Conservation (phyloP, 1,139 yeast genomes). For the Geotrichum bryndzae region DNA sequence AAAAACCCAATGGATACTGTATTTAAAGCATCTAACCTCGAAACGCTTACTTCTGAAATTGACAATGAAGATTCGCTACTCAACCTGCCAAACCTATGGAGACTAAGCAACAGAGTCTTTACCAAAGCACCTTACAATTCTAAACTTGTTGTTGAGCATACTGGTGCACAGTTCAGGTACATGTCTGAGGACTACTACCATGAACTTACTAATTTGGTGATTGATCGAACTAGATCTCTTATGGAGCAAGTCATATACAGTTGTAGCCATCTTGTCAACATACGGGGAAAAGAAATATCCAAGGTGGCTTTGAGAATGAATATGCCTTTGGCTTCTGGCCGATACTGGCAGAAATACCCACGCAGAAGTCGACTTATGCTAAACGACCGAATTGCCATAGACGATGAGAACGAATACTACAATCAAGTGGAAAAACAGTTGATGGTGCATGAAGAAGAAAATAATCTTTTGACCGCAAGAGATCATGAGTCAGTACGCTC, state of each 20-base stretch:
- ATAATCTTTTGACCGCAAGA: not conserved
- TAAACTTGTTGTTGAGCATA: slow-evolving; percentile 5
- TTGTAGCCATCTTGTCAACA: not conserved
- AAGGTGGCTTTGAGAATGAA: not conserved
- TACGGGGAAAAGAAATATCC: not conserved
- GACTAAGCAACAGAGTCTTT: slow-evolving; percentile 13
- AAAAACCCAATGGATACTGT: not conserved
- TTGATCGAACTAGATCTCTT: not conserved
- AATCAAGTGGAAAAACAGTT: not conserved
- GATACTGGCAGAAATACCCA: slow-evolving; percentile 12
- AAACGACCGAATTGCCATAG: slow-evolving; percentile 2
- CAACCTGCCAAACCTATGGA: slow-evolving; percentile 10
- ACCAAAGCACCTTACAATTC: slow-evolving; percentile 17
- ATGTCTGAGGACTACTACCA: slow-evolving; percentile 1
- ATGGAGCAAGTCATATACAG: not conserved
- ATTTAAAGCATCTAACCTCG: not conserved
- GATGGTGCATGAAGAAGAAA: not conserved
- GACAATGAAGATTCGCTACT: slow-evolving; percentile 5
- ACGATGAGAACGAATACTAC: slow-evolving; percentile 7
- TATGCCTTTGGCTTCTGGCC: not conserved
- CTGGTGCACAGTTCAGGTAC: not conserved
- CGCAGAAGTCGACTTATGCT: slow-evolving; percentile 4
- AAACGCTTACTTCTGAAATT: slow-evolving; percentile 1
- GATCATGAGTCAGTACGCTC: not conserved
- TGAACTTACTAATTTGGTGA: slow-evolving; percentile 7